phyloP scores from a whole-genome alignment of 2,329 filamentous ascomycete species.

The Macroventuria anomochaeta region DNA sequence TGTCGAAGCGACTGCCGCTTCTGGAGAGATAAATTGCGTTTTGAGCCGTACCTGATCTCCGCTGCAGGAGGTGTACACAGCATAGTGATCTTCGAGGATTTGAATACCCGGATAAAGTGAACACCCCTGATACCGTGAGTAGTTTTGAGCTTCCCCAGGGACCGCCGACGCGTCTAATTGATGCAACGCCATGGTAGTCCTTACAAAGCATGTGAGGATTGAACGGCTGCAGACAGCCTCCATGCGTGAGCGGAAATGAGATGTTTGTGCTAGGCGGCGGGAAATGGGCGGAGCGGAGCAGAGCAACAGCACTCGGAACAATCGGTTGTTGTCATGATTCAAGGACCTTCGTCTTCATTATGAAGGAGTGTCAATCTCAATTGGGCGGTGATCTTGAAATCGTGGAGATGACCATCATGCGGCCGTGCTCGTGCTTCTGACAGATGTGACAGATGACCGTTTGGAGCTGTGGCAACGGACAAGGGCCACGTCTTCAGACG shows the following conservation, averaged over 20 bases:
- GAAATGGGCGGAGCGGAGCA: slow-evolving; percentile 15
- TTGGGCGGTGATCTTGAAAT: slow-evolving; percentile 1
- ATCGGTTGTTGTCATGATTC: slow-evolving; percentile 1
- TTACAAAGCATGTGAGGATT: background rate
- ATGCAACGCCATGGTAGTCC: background rate
- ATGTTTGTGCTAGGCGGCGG: background rate
- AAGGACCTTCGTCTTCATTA: background rate
- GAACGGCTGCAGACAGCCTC: background rate
- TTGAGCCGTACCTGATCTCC: slow-evolving; percentile 10
- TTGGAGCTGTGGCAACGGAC: slow-evolving; percentile 3
- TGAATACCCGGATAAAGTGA: slow-evolving; percentile 9
- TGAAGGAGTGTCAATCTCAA: slow-evolving; percentile 6
- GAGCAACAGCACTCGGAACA: background rate
- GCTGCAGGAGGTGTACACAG: slow-evolving; percentile 1
- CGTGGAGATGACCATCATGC: slow-evolving; percentile 7
- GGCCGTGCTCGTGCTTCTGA: slow-evolving; percentile 11
- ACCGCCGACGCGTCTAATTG: background rate
- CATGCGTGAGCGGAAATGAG: slow-evolving; percentile 14
- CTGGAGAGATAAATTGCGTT: slow-evolving; percentile 10
- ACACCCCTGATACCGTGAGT: background rate
- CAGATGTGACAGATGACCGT: slow-evolving; percentile 15
- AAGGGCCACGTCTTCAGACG: slow-evolving; percentile 2
- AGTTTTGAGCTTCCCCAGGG: background rate
- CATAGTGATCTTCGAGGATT: background rate
- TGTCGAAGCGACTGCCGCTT: slow-evolving; percentile 27